Evolutionary conservation across 495 filamentous ascomycete genomes (phyloP), one percentile per base, ranked within the genome.

Genomic region (Chaetomium tenue): DNA sequence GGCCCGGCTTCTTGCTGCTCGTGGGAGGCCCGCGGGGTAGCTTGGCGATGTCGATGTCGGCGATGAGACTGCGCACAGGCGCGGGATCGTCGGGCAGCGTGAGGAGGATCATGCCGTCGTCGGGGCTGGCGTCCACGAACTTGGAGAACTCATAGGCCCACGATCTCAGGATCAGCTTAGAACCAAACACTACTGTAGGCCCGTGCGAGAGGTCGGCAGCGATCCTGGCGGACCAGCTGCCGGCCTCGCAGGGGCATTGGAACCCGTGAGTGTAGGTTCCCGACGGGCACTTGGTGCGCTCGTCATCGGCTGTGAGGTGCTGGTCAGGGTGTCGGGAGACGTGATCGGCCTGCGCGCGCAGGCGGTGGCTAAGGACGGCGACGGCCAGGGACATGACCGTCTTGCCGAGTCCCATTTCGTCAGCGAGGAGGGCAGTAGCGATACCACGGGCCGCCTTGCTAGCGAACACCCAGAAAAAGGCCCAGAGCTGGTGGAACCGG

Each of bases 331-430:
- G 54, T 20, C 42, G 54, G 37, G 54, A 57, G 37, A 57, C 54
- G 37, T 57, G 54, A 42, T 57, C 54, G 54, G 54, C 54, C 54
- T 39, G 54, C 54, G 6, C 23, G 54, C 33, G 54, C 54, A 57
- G 54, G 54, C 54, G 54, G 33, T 57, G 54, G 33, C 54, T 57
- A 57, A 57, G 9, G 54, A 57, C 54, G 54, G 54, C 54, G 54
- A 57, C 54, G 54, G 54, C 54, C 33, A 57, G 37, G 54, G 54
- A 57, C 54, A 33, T 57, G 33, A 26, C 54, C 33, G 54, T 57
- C 54, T 57, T 57, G 54, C 54, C 54, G 54, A 57, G 54, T 42
- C 30, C 54, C 54, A 57, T 57, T 33, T 57, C 54, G 33, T 57
- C 54, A 33, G 54, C 54, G 54, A 57, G 54, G 54, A 57, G 54